These are phyloP conservation scores for Cytospora leucostoma DNA, from an alignment of 2,329 filamentous ascomycete genomes.

Conservation along the genomic window DNA sequence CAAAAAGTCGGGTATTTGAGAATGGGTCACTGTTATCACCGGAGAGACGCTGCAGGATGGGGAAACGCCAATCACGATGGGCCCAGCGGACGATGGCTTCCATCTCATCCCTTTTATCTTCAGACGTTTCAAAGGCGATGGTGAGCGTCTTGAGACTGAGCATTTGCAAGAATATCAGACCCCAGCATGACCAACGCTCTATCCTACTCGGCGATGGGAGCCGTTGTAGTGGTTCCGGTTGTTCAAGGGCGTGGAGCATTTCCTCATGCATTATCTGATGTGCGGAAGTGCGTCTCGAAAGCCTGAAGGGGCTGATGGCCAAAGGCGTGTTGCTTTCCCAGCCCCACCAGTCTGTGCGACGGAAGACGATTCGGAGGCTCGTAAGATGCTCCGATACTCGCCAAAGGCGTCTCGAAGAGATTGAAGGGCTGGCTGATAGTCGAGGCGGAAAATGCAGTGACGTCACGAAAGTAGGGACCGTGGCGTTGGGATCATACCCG, in stretches of 20 bases:
- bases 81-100: conserved; percentile 19
- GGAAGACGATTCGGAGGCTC: conserved; percentile 12
- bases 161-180: conserved; percentile 18
- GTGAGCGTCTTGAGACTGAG: conserved; percentile 10
- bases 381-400: conserved; percentile 15
- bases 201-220: neutral
- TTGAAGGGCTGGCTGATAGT: neutral
- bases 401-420: neutral
- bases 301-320: conserved; percentile 9
- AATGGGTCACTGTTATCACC: conserved; percentile 4
- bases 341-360: conserved; percentile 21
- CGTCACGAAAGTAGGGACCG: too few relatives aligned
- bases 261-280: neutral
- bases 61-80: conserved; percentile 7
- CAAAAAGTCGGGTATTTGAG: neutral
- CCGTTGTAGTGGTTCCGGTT: neutral
- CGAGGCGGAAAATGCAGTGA: too few relatives aligned
- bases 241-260: neutral
- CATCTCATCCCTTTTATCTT: conserved; percentile 20
- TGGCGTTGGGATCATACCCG: too few relatives aligned
- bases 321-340: conserved; percentile 12
- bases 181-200: conserved; percentile 9
- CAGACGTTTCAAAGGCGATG: conserved; percentile 23
- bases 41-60: conserved; percentile 1
- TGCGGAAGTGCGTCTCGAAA: neutral